phyloP scores from a whole-genome alignment of 805 yeast genomes.

The Sugiyamaella lignohabitans region DNA sequence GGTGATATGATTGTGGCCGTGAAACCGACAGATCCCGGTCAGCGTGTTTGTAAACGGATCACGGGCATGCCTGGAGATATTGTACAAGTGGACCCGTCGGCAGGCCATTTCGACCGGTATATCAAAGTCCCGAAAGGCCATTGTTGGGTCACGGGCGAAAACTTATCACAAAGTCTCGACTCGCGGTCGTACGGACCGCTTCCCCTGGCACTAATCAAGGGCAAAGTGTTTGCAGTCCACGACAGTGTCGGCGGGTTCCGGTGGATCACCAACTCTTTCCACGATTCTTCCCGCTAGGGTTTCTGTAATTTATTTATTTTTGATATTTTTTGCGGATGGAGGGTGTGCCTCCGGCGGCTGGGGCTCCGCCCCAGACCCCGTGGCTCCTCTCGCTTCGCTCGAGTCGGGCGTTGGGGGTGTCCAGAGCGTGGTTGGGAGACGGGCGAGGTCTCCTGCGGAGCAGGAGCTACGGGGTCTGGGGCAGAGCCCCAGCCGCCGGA shows the following conservation, averaged over 20 bases:
- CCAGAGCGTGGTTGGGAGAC: no score
- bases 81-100: conserved; percentile 65
- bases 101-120: conserved; percentile 43
- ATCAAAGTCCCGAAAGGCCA: conserved; percentile 88
- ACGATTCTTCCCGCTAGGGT: not conserved
- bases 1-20: conserved; percentile 87
- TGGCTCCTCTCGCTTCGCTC: no score
- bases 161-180: conserved; percentile 77
- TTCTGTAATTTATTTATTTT: no score
- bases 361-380: no score
- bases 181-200: conserved; percentile 84
- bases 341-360: no score
- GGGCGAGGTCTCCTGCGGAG: no score
- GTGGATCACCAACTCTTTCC: conserved; percentile 14
- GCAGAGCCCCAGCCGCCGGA: no score
- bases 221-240: conserved; percentile 66
- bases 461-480: no score
- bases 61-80: conserved; percentile 96
- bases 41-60: conserved; percentile 84
- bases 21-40: conserved; percentile 84
- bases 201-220: conserved; percentile 83
- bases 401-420: no score
- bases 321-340: no score
- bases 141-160: conserved; percentile 97
- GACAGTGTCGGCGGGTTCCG: conserved; percentile 15